Evolutionary conservation across 2,329 filamentous ascomycete genomes (phyloP).

Genomic region (Reticulascus tulasneorum): DNA sequence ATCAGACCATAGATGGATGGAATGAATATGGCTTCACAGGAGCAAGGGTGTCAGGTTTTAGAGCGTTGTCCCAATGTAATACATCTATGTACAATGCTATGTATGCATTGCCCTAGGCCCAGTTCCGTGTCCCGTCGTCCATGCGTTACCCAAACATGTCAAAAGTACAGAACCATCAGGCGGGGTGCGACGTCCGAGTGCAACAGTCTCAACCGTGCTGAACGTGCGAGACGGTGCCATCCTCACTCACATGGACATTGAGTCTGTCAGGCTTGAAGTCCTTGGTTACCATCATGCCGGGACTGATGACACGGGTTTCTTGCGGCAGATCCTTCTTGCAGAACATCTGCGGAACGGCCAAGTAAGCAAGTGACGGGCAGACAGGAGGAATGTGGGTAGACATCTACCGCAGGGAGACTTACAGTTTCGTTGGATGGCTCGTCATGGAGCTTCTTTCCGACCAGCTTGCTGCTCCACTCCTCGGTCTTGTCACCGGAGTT

Average conservation of each 20-base stretch:
- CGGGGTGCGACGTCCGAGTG: background rate
- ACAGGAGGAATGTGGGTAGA: constrained; percentile 1
- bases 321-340: constrained; percentile 57
- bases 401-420: constrained; percentile 16
- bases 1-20: no score
- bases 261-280: constrained; percentile 52
- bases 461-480: constrained; percentile 58
- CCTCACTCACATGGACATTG: constrained; percentile 56
- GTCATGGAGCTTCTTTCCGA: constrained; percentile 59
- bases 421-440: constrained; percentile 49
- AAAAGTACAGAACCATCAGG: no score
- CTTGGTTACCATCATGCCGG: constrained; percentile 54
- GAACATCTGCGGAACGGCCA: constrained; percentile 46
- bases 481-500: constrained; percentile 43
- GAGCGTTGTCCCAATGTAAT: no score
- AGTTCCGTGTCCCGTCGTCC: no score
- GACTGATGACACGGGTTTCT: constrained; percentile 52
- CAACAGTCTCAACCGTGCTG: constrained; percentile 42
- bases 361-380: no score
- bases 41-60: no score
- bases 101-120: no score
- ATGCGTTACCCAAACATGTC: no score
- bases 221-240: constrained; percentile 58
- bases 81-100: no score
- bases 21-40: no score